Evolutionary conservation across 176 grass and related monocot species (phyloP).

Genomic region (Lolium rigidum): DNA sequence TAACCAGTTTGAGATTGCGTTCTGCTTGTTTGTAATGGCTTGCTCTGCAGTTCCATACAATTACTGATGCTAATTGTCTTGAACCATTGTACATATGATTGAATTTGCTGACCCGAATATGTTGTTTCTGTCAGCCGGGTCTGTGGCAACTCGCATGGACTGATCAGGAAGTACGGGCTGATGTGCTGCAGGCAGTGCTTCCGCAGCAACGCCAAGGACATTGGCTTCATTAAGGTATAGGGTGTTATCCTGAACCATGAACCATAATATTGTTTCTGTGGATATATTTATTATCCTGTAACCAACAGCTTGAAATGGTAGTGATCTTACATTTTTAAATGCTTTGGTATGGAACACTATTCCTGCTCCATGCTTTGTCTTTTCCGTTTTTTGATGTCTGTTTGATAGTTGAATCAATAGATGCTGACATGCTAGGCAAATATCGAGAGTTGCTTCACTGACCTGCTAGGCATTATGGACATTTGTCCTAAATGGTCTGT

Average conservation of each 20-base stretch:
- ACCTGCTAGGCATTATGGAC: too few relatives aligned
- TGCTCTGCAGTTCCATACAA: not conserved
- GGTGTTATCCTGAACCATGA: not conserved
- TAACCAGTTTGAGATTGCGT: not conserved
- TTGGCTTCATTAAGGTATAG: constrained; percentile 93
- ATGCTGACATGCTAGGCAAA: not conserved
- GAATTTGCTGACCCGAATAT: not conserved
- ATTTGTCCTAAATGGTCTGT: too few relatives aligned
- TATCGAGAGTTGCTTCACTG: too few relatives aligned
- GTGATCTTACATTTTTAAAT: not conserved
- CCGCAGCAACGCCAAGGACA: constrained; percentile 92
- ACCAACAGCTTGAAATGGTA: not conserved
- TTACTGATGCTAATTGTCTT: not conserved
- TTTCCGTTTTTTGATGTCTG: not conserved
- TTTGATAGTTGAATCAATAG: not conserved
- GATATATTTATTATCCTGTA: not conserved
- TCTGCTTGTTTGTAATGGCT: too few relatives aligned
- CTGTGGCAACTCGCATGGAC: constrained; percentile 79
- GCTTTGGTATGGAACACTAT: not conserved
- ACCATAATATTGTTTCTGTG: not conserved
- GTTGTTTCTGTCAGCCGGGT: constrained; percentile 55
- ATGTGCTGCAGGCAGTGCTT: constrained; percentile 98
- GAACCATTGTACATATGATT: not conserved
- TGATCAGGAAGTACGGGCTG: constrained; percentile 93
- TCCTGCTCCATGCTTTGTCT: not conserved